Evolutionary conservation across 768 basidiomycete species (phyloP).

Genomic region (Mycena floridula): DNA sequence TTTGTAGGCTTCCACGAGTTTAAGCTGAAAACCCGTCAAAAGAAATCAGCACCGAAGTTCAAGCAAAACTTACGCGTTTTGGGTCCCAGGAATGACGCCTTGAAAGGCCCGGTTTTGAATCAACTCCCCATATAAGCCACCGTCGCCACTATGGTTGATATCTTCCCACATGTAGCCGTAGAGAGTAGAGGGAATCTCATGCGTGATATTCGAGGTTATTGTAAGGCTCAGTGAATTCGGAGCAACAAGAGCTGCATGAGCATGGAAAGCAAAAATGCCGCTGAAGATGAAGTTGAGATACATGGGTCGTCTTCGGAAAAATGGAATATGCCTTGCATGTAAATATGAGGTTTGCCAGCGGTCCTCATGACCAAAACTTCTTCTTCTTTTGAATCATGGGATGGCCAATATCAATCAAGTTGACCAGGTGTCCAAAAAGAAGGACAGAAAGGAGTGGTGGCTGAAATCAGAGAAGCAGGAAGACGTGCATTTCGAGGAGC

Average conservation of each 20-base stretch:
- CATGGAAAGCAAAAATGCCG: no score
- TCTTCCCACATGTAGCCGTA: slow-evolving; percentile 32
- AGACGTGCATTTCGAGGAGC: no score
- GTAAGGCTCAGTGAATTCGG: slow-evolving; percentile 23
- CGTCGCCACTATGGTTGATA: slow-evolving; percentile 25
- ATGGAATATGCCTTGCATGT: no score
- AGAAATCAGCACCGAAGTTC: not conserved
- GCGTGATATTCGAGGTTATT: slow-evolving; percentile 20
- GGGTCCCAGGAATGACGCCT: slow-evolving; percentile 41
- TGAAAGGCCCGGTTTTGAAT: slow-evolving; percentile 59
- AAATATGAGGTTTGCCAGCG: no score
- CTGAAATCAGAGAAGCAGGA: no score
- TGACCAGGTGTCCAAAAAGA: no score
- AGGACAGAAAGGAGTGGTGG: no score
- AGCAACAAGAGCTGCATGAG: slow-evolving; percentile 14
- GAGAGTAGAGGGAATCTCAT: slow-evolving; percentile 23
- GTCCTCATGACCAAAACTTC: no score
- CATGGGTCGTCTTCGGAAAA: no score
- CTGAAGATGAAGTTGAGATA: no score
- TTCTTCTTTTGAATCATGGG: no score
- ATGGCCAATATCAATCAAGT: no score
- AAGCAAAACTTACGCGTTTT: slow-evolving; percentile 23
- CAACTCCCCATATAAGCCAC: slow-evolving; percentile 33
- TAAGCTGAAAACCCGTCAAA: slow-evolving; percentile 15
- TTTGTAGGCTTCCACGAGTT: slow-evolving; percentile 40